Evolutionary conservation across 352 stramenopile species (phyloP).

Genomic region (Albugo candida): DNA sequence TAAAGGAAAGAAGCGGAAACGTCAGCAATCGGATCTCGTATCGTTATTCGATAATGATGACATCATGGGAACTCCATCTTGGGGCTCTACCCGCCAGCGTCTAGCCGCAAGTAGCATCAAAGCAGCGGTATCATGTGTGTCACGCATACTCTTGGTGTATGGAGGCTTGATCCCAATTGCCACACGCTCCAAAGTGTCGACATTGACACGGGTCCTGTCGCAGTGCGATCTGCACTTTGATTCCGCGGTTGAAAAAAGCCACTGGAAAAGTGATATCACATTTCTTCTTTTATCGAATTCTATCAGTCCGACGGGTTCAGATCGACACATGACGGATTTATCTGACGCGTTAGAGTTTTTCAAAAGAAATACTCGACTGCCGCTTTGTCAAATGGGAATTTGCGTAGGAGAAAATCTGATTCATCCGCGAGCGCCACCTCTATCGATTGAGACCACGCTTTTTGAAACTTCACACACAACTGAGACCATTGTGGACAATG

Average conservation of each 20-base stretch:
- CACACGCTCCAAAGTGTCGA: conserved; percentile 13
- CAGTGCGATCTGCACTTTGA: conserved; percentile 7
- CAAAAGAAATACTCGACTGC: conserved; percentile 16
- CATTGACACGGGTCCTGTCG: conserved; percentile 17
- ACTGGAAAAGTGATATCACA: not conserved
- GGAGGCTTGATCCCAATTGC: conserved; percentile 28
- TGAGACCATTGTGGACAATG: no score
- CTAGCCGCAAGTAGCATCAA: conserved; percentile 23
- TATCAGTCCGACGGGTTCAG: conserved; percentile 26
- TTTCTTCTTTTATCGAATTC: conserved; percentile 26
- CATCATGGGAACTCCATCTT: conserved; percentile 12
- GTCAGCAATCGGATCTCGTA: conserved; percentile 29
- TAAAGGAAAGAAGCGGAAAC: conserved; percentile 77
- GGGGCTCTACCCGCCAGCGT: conserved; percentile 31
- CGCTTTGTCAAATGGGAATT: no score
- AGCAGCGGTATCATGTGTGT: conserved; percentile 30
- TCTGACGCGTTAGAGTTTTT: conserved; percentile 23
- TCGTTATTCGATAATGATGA: conserved; percentile 19
- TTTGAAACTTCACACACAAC: no score
- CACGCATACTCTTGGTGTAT: conserved; percentile 30
- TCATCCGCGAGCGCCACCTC: conserved; percentile 46
- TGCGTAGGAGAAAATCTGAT: conserved; percentile 35
- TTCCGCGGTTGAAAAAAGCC: no score
- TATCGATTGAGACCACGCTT: conserved; percentile 14
- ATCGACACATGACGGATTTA: conserved; percentile 11